Evolutionary conservation across 345 rosid species (phyloP), one percentile per base, ranked within the genome.

Genomic region (Triadica sebifera): DNA sequence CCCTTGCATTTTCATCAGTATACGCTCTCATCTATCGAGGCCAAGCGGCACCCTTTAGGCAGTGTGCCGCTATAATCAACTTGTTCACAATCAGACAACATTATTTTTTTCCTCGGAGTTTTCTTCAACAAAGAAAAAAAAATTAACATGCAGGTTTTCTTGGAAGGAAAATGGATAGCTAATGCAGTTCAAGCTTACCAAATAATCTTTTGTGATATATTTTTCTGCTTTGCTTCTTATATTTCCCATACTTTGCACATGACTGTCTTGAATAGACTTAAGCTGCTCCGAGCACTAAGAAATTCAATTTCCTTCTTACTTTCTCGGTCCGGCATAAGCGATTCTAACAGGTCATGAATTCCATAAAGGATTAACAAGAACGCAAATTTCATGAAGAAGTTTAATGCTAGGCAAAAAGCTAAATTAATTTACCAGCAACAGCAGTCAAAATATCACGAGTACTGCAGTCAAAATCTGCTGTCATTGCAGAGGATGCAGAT

Each of bases 11-110:
- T 65, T 73, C 75, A 0, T 71, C 16, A 13, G 64, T 60, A 19
- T 75, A 57, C 2, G 79, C 82, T 79, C 87, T 86, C 96, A 90
- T 80, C 74, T 3, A 92, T 90, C 70, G 92, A 88, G 11, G 81
- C 84, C 77, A 87, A 67, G 85, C 2, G 98, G 97, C 63, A 89
- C 92, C 82, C 90, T 80, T 86, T 82, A 15, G 92, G 93, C 19
- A 81, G 82, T 68, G 86, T 57, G 63, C 77, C 69, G 11, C 83
- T 81, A 22, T 75, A 79, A 78, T 90, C 97, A 65, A 90, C 88
- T 96, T 92, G 86, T 52, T 8, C 38, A 50, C 6, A 49, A 47
- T 15, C 56, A 51, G n/a, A 51, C 56, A 43, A 43, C 6, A 43
- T 29, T 29, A n/a, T 6, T 43, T 43, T 43, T 6, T 43, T 10